Conservation (phyloP, 2,329 filamentous ascomycete species). For the Kalaharituber pfeilii region DNA sequence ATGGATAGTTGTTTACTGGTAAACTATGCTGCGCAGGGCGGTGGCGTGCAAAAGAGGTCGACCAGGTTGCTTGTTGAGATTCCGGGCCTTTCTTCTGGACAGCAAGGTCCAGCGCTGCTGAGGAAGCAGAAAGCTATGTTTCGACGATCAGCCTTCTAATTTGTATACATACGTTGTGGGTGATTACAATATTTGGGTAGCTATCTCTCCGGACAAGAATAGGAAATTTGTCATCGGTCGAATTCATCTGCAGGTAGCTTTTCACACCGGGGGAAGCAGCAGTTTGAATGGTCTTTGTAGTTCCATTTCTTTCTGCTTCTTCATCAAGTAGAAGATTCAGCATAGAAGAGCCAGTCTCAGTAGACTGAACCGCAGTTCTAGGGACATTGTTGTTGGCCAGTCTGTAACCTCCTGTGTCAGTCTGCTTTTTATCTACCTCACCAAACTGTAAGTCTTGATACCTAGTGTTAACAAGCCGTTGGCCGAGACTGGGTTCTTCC, state of each 20-base stretch:
- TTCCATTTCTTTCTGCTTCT: constrained; percentile 32
- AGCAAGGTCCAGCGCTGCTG: constrained; percentile 67
- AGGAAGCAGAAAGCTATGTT: constrained; percentile 58
- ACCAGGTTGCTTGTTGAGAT: constrained; percentile 33
- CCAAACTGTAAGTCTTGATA: neutral
- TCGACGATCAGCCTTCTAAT: neutral
- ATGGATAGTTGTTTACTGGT: constrained; percentile 34
- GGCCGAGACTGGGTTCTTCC: constrained; percentile 16
- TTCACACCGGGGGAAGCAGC: constrained; percentile 47
- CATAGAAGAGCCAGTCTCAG: constrained; percentile 7
- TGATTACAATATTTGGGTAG: constrained; percentile 36
- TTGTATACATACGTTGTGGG: neutral
- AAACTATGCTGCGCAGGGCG: constrained; percentile 46
- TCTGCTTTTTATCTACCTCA: neutral
- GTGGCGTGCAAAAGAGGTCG: constrained; percentile 41
- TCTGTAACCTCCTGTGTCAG: neutral
- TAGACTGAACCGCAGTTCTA: constrained; percentile 4
- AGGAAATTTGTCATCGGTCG: constrained; percentile 70
- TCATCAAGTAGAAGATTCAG: constrained; percentile 29
- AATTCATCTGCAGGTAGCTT: constrained; percentile 52
- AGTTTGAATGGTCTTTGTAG: constrained; percentile 32
- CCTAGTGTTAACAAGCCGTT: constrained; percentile 8
- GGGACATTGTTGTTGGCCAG: neutral
- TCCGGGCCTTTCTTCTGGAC: constrained; percentile 37
- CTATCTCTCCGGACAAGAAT: constrained; percentile 53